Evolutionary conservation across 2,329 filamentous ascomycete species (phyloP).

Genomic region (Helminthosporium solani): DNA sequence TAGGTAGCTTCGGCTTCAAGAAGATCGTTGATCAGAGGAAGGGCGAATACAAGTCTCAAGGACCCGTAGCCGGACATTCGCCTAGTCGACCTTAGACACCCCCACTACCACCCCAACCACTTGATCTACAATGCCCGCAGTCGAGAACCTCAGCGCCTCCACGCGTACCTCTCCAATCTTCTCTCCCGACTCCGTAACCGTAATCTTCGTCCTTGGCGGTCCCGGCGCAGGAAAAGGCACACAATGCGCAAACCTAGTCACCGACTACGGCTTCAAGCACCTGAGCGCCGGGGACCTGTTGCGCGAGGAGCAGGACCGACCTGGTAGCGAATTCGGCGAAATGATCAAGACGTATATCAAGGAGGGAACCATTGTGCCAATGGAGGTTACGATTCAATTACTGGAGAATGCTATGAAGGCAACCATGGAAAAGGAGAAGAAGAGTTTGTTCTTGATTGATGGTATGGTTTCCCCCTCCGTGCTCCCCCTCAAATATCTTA

Average conservation of each 20-base stretch:
- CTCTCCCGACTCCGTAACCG: constrained; percentile 74
- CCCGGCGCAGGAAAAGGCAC: constrained; percentile 96
- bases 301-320: constrained; percentile 86
- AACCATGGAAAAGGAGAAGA: constrained; percentile 58
- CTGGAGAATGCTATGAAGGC: constrained; percentile 90
- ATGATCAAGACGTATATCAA: constrained; percentile 93
- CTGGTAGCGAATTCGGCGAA: constrained; percentile 83
- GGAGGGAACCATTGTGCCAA: constrained; percentile 94
- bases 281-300: constrained; percentile 91
- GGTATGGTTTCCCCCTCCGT: constrained; percentile 38
- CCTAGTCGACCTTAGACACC: constrained; percentile 36
- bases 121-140: constrained; percentile 37
- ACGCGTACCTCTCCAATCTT: constrained; percentile 68
- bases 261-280: constrained; percentile 87
- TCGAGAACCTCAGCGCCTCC: constrained; percentile 39
- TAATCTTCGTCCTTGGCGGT: constrained; percentile 93
- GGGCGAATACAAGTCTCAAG: constrained; percentile 35
- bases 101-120: background rate
- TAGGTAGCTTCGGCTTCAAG: constrained; percentile 50
- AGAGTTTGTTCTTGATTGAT: constrained; percentile 73
- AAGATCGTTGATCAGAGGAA: constrained; percentile 48
- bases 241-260: constrained; percentile 85
- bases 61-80: constrained; percentile 34
- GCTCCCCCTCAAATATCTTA: background rate
- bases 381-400: constrained; percentile 93